Evolutionary conservation across 805 yeast genomes (phyloP).

Genomic region (Blastobotrys attinorum): DNA sequence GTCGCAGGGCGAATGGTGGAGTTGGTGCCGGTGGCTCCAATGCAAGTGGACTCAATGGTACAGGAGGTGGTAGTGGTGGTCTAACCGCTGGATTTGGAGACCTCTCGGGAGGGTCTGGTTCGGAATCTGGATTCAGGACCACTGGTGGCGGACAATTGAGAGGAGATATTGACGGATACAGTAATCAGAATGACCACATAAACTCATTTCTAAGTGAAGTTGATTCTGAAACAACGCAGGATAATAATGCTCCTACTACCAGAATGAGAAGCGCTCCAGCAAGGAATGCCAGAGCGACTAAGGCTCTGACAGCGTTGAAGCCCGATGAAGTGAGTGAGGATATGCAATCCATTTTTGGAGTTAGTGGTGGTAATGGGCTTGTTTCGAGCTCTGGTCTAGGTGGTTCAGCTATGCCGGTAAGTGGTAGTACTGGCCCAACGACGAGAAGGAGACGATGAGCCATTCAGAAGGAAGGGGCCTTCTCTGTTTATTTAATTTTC

Average conservation of each 20-base stretch:
- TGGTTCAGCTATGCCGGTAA: too few relatives aligned
- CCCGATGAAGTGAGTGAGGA: constrained; percentile 3
- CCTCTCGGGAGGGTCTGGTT: not conserved
- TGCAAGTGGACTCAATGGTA: not conserved
- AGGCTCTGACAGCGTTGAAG: constrained; percentile 4
- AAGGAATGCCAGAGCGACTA: constrained; percentile 2
- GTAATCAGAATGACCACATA: too few relatives aligned
- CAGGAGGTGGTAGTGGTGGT: not conserved
- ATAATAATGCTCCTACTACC: not conserved
- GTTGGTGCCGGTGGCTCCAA: not conserved
- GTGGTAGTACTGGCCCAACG: too few relatives aligned
- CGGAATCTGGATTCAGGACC: not conserved
- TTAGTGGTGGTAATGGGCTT: too few relatives aligned
- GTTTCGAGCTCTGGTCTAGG: too few relatives aligned
- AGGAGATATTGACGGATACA: not conserved
- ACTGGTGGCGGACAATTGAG: not conserved
- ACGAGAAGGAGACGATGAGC: too few relatives aligned
- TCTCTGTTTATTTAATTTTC: too few relatives aligned
- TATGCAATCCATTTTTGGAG: too few relatives aligned
- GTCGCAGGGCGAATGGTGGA: not conserved
- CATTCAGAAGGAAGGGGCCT: too few relatives aligned
- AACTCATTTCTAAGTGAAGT: not conserved
- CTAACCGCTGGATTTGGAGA: not conserved
- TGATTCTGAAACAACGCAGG: not conserved
- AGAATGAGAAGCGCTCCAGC: not conserved